These are phyloP conservation scores for Asterionellopsis glacialis DNA, from an alignment of 108 stramenopile species.

Conservation along the genomic window DNA sequence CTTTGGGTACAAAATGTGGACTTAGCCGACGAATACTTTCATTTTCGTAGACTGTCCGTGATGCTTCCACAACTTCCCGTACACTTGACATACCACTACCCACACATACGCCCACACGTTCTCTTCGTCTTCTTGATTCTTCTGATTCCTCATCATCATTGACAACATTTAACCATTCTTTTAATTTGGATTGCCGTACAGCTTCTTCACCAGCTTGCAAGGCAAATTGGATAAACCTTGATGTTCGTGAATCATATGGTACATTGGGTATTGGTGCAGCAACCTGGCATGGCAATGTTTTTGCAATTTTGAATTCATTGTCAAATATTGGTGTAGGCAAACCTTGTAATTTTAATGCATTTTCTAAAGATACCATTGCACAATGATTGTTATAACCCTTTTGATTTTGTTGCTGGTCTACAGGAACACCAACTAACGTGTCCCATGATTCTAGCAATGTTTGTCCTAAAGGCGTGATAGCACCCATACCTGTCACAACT, in stretches of 20 bases:
- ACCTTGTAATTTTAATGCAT: constrained; percentile 43
- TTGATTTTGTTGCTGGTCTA: constrained; percentile 7
- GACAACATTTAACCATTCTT: constrained; percentile 22
- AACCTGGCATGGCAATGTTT: constrained; percentile 69
- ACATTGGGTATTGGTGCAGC: constrained; percentile 60
- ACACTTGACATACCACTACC: constrained; percentile 90
- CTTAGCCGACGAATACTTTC: constrained; percentile 41
- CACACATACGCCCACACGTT: constrained; percentile 70
- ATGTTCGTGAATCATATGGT: constrained; percentile 39
- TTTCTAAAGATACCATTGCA: constrained; percentile 50
- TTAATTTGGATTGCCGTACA: constrained; percentile 35
- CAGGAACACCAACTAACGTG: constrained; percentile 30
- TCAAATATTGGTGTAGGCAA: constrained; percentile 31
- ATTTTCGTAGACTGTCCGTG: constrained; percentile 25
- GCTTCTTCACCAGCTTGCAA: constrained; percentile 73
- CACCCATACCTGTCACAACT: constrained; percentile 92
- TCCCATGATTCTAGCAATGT: constrained; percentile 71
- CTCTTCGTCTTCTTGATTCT: constrained; percentile 2
- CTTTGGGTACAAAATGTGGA: constrained; percentile 94
- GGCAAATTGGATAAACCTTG: constrained; percentile 75
- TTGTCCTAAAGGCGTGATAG: constrained; percentile 83
- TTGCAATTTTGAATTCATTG: constrained; percentile 42
- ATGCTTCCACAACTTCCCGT: constrained; percentile 64
- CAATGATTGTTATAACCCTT: constrained; percentile 1
- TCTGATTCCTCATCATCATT: constrained; percentile 9